Base-by-base conservation (phyloP, 139 green algal genomes). In the Choricystis sp. region DNA sequence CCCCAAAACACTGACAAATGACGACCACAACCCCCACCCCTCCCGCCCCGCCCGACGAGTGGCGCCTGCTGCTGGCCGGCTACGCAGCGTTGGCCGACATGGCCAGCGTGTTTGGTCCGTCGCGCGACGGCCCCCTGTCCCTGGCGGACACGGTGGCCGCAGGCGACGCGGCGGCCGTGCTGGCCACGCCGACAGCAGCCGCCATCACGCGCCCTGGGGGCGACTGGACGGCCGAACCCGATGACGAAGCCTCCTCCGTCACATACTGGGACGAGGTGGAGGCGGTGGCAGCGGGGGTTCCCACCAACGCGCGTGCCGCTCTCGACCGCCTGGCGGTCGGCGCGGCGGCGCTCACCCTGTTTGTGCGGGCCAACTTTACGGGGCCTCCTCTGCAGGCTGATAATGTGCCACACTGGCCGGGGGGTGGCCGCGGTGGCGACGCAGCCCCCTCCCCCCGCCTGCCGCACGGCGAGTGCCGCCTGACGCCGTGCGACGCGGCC, bases 361-460 rank as follows among this genome's bases (percentile, higher is more conserved):
- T 92, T 64, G 21, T 77, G 23, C 80, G 87, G 65, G 64, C 71
- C 55, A 92, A 89, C 70, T 56, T 92, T 5, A 84, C 79, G 29
- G 85, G 85, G 0, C 56, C 59, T 0, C 29, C 59, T 2, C 21
- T 52, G 16, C 57, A 24, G 62, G 59, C 64, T 58, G 49, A 31
- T 27, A 59, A 60, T 67, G 58, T 29, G 61, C 71, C 49, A 29
- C 21, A 31, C 24, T 58, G 29, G 56, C 24, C 23, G 21, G 61
- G 52, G 2, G n/a, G 40, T 22, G 4, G n/a, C 40, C 4, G 48
- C 64, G 49, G 27, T 61, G 56, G 52, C 5, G 40, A 26, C 16
- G 59, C 57, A 31, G 49, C 66, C 58, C 59, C 48, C 9, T 9
- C 23, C 29, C 26, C 49, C 2, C 26, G 19, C 62, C 26, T 21